phyloP scores from a whole-genome alignment of 805 yeast genomes.

The Candida ponderosae region DNA sequence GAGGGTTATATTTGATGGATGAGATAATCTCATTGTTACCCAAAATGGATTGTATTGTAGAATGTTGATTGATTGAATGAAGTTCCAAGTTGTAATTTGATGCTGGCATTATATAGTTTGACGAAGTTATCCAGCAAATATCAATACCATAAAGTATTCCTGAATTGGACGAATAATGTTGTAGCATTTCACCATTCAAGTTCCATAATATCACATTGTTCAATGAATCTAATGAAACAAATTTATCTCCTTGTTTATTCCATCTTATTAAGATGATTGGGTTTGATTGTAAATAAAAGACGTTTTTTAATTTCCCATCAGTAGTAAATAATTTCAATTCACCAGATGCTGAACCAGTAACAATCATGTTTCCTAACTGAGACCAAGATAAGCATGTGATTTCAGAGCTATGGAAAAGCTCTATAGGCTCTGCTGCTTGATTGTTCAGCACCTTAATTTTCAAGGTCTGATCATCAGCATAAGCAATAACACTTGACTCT shows the following conservation, averaged over 20 bases:
- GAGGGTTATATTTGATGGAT: slow-evolving; percentile 43
- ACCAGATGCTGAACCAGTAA: slow-evolving; percentile 64
- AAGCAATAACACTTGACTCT: neutral
- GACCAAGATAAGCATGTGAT: slow-evolving; percentile 50
- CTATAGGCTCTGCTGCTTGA: neutral
- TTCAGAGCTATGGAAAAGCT: slow-evolving; percentile 9
- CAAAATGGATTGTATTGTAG: neutral
- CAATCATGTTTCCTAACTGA: slow-evolving; percentile 50
- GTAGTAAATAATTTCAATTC: slow-evolving; percentile 74
- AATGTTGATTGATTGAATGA: neutral
- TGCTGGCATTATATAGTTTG: neutral
- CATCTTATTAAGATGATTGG: slow-evolving; percentile 54
- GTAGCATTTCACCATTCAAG: neutral
- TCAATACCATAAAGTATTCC: neutral
- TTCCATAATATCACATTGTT: neutral
- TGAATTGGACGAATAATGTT: neutral
- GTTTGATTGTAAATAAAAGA: slow-evolving; percentile 41
- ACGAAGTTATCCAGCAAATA: neutral
- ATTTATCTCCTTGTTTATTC: slow-evolving; percentile 35
- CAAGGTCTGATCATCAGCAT: neutral
- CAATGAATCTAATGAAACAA: neutral
- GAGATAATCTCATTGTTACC: slow-evolving; percentile 27
- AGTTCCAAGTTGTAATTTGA: neutral
- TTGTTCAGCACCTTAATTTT: neutral
- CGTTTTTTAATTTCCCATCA: slow-evolving; percentile 57